These are phyloP conservation scores for Plantago coronopus DNA, from an alignment of 305 asterid genomes.

Conservation along the genomic window DNA sequence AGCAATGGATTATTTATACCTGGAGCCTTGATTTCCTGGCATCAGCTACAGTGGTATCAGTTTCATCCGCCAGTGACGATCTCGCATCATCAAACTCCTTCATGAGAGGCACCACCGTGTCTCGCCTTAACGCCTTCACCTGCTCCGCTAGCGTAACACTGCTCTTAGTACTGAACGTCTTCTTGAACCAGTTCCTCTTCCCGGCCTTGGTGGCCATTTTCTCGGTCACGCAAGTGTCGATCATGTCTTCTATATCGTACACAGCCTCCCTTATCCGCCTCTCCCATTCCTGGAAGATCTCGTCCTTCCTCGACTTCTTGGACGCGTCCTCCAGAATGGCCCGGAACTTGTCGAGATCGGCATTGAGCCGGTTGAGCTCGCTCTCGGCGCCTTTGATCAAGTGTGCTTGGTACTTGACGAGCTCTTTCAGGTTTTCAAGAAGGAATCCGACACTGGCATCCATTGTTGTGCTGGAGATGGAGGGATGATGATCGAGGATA, in stretches of 20 bases:
- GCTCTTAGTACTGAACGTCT: background rate
- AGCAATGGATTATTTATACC: too few species aligned
- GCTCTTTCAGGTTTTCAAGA: slow-evolving; percentile 23
- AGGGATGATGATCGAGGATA: too few species aligned
- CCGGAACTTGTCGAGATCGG: slow-evolving; percentile 25
- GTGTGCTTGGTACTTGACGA: slow-evolving; percentile 8
- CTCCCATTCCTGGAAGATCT: slow-evolving; percentile 16
- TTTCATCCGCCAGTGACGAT: too few species aligned
- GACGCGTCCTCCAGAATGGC: slow-evolving; percentile 25
- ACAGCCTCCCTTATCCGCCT: slow-evolving; percentile 28
- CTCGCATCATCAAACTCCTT: too few species aligned
- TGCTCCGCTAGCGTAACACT: too few species aligned
- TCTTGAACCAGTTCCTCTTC: background rate
- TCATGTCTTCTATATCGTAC: slow-evolving; percentile 4
- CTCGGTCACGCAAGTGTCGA: slow-evolving; percentile 10
- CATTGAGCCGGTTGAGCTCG: slow-evolving; percentile 18
- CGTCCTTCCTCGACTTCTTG: slow-evolving; percentile 4
- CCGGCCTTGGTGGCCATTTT: background rate
- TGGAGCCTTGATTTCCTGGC: too few species aligned
- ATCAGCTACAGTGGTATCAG: too few species aligned
- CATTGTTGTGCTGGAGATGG: too few species aligned
- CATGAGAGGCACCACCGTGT: too few species aligned
- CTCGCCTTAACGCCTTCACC: too few species aligned
- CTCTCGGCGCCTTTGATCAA: slow-evolving; percentile 17
- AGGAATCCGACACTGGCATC: slow-evolving; percentile 21